Base-by-base conservation (phyloP, 2,329 filamentous ascomycete genomes). In the Cordyceps cicadae region DNA sequence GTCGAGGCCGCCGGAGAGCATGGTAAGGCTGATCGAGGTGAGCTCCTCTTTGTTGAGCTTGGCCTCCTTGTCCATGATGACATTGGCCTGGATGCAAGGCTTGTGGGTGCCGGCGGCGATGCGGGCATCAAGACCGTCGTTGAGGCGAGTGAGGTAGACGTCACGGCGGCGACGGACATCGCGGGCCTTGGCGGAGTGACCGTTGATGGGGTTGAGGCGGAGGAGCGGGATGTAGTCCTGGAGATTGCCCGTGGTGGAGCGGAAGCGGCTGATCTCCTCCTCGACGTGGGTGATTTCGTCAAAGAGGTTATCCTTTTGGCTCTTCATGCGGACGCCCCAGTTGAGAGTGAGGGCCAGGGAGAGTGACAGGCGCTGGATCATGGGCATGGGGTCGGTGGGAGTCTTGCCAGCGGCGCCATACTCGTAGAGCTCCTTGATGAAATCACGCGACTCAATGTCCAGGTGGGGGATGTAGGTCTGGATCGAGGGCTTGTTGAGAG, bases 1-100 rank as follows among this genome's bases (percentile, higher is more conserved):
- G 63, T 88, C 86, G 3, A 88, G 74, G 0, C 86, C 86, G 0
- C 85, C 86, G 0, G 83, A 85, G 5, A 88, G 73, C 86, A 89
- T 88, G 0, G 85, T 88, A 63, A 88, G 70, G 63, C 82, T 86
- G 65, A 88, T 88, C 0, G 81, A 85, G 0, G 79, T 86, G 41
- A 88, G 75, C 64, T 88, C 86, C 54, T 82, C 83, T 45, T 79
- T 77, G 70, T 82, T 86, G 17, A 88, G 72, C 63, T 81, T 84
- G 0, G 84, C 81, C 43, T 87, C 85, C 64, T 83, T 79, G 64
- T 87, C 85, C 52, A 81, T 72, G 62, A 87, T 86, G 37, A 87
- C 80, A 63, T 87, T 88, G 4, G 83, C 84, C 63, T 87, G 85
- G 49, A 88, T 88, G 67, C 86, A 88, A 0, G 85, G 83, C 64